phyloP scores from a whole-genome alignment of 2,329 filamentous ascomycete species.

The Fusarium bactridioides region DNA sequence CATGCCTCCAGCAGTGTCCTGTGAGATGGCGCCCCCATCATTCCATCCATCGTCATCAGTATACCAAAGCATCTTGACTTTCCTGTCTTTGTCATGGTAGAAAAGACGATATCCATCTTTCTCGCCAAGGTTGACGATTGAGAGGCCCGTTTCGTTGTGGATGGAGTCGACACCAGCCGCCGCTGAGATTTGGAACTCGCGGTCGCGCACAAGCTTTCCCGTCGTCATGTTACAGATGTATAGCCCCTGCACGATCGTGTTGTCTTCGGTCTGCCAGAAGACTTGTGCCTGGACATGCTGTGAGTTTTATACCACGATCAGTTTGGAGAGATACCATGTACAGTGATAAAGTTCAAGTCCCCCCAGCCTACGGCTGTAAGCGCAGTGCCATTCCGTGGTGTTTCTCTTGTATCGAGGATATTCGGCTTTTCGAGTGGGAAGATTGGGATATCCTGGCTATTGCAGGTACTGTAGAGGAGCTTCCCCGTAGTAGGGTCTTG shows the following conservation, averaged over 20 bases:
- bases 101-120: not conserved
- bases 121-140: not conserved
- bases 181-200: not conserved
- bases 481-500: not conserved
- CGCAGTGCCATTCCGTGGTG: not conserved
- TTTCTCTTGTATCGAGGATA: not conserved
- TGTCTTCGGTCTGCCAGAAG: not conserved
- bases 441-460: not conserved
- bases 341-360: not conserved
- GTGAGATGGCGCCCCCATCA: constrained; percentile 1
- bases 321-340: not conserved
- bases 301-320: fast-evolving
- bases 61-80: not conserved
- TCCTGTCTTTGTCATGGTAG: not conserved
- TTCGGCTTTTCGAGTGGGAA: constrained; percentile 1
- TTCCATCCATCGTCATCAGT: not conserved
- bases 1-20: not conserved
- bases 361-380: constrained; percentile 6
- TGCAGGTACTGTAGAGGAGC: not conserved
- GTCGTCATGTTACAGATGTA: constrained; percentile 1
- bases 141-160: not conserved
- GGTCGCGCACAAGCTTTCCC: not conserved
- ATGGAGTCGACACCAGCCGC: not conserved
- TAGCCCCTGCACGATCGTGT: not conserved
- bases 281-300: not conserved